Conservation (phyloP, 805 yeast genomes). For the Schwanniomyces sp. region DNA sequence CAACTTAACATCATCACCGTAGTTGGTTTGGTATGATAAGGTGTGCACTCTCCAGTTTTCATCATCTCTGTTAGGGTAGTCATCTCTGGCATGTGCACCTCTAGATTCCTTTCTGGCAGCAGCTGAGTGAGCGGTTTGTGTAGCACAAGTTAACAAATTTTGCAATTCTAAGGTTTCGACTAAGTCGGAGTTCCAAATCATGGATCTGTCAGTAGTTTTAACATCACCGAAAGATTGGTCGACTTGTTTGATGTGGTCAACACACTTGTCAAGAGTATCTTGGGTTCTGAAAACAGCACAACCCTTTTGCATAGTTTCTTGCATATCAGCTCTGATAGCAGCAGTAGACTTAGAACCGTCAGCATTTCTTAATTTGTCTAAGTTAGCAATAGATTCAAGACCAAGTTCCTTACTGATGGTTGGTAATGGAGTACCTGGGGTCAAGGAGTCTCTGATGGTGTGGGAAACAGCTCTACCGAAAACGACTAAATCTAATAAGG, state of each 20-base stretch:
- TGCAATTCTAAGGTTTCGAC: slow-evolving; percentile 95
- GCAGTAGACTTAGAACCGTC: slow-evolving; percentile 82
- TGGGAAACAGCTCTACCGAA: slow-evolving; percentile 98
- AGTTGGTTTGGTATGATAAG: slow-evolving; percentile 79
- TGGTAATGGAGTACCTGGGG: slow-evolving; percentile 86
- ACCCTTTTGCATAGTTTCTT: slow-evolving; percentile 93
- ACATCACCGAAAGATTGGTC: slow-evolving; percentile 74
- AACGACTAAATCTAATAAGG: slow-evolving; percentile 92
- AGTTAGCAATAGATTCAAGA: slow-evolving; percentile 82
- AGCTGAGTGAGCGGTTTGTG: slow-evolving; percentile 92
- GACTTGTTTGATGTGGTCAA: slow-evolving; percentile 67
- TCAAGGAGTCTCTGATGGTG: slow-evolving; percentile 79
- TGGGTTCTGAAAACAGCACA: slow-evolving; percentile 97
- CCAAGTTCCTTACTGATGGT: slow-evolving; percentile 86
- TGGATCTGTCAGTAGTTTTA: slow-evolving; percentile 90
- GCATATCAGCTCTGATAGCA: slow-evolving; percentile 88
- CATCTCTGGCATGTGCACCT: slow-evolving; percentile 99
- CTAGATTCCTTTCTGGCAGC: slow-evolving; percentile 95
- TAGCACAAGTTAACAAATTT: slow-evolving; percentile 94
- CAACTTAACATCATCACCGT: slow-evolving; percentile 71
- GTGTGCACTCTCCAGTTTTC: slow-evolving; percentile 98
- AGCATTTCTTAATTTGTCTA: slow-evolving; percentile 86
- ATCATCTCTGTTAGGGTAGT: slow-evolving; percentile 94
- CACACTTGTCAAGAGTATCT: slow-evolving; percentile 90
- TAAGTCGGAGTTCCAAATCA: slow-evolving; percentile 98